A percentile compares a stretch with the other conserved stretches of the same genome.
Evolutionary conservation across 768 basidiomycete species (phyloP).

Genomic region (Boletus sensibilis): DNA sequence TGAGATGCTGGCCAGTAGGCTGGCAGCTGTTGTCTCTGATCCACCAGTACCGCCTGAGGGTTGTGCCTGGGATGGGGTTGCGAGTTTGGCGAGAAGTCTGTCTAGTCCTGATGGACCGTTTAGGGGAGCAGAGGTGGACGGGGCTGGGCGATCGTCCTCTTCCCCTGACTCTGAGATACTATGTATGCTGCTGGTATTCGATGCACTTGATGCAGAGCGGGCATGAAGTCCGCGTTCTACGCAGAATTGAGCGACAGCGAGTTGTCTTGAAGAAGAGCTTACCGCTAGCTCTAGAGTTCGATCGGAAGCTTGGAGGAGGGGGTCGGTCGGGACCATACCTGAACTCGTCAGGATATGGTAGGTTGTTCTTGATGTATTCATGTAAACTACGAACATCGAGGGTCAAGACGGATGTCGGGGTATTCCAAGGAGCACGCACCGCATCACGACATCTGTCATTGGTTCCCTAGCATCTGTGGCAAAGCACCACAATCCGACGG

Average conservation of each 20-base stretch:
- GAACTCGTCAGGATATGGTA: constrained; percentile 70
- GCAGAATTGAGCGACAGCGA: constrained; percentile 5
- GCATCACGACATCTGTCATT: constrained; percentile 66
- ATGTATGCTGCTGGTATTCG: constrained; percentile 35
- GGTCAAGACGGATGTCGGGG: not conserved
- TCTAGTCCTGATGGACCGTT: constrained; percentile 40
- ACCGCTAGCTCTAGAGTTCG: constrained; percentile 32
- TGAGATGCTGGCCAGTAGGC: constrained; percentile 50
- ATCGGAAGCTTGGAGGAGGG: constrained; percentile 54
- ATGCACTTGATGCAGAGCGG: constrained; percentile 35
- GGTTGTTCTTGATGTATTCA: constrained; percentile 61
- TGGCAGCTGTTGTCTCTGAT: constrained; percentile 37
- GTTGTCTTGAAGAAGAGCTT: not conserved
- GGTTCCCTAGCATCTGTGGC: constrained; percentile 68
- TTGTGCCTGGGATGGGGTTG: constrained; percentile 17
- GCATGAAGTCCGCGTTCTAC: constrained; percentile 27
- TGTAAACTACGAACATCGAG: constrained; percentile 46
- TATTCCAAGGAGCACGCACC: constrained; percentile 40
- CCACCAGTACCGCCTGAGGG: constrained; percentile 24
- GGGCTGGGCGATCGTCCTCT: constrained; percentile 18
- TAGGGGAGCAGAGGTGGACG: constrained; percentile 11
- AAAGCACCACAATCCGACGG: constrained; percentile 76
- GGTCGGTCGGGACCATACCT: constrained; percentile 66
- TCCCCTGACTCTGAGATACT: constrained; percentile 35
- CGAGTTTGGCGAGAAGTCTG: constrained; percentile 44